A percentile compares a stretch with the other conserved stretches of the same genome.
Conservation (phyloP, 768 basidiomycete species). For the Obba rivulosa region DNA sequence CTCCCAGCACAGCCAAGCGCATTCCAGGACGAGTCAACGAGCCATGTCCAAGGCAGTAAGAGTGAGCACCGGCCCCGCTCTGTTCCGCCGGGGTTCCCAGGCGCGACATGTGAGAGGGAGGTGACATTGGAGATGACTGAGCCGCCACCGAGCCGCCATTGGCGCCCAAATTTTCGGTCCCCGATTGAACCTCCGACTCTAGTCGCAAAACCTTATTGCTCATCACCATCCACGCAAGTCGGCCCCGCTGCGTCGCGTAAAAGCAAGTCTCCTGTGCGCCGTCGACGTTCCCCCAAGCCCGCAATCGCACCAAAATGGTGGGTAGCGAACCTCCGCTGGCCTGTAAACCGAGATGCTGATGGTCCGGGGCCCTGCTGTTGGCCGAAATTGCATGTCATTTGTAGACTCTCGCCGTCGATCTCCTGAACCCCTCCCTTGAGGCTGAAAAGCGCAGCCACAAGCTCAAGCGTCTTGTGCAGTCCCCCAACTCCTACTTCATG, state of each 20-base stretch:
- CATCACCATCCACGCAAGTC: conserved; percentile 18
- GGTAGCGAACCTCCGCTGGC: conserved; percentile 1
- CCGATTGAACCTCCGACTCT: conserved; percentile 9
- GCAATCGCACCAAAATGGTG: conserved; percentile 21
- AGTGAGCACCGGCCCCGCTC: too few relatives aligned
- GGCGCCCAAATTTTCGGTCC: conserved; percentile 9
- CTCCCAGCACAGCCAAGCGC: too few relatives aligned
- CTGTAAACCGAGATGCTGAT: background rate
- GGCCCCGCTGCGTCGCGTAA: conserved; percentile 19
- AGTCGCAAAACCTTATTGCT: conserved; percentile 15
- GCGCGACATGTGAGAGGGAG: too few relatives aligned
- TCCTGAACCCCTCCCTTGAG: conserved; percentile 92
- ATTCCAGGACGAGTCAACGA: too few relatives aligned
- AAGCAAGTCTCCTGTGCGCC: conserved; percentile 14
- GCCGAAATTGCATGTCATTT: background rate
- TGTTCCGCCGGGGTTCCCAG: too few relatives aligned
- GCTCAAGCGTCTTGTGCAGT: conserved; percentile 98
- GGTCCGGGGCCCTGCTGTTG: too few relatives aligned
- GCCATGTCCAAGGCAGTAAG: too few relatives aligned
- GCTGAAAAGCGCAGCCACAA: conserved; percentile 90
- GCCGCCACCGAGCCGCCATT: conserved; percentile 10
- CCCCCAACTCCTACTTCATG: conserved; percentile 99
- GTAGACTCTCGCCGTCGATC: conserved; percentile 94
- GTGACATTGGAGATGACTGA: too few relatives aligned
- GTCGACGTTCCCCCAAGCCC: conserved; percentile 11